Percentiles rank a stretch among this genome's conserved stretches.
phyloP scores from a whole-genome alignment of 306 rosid genomes.

The Senna tora region DNA sequence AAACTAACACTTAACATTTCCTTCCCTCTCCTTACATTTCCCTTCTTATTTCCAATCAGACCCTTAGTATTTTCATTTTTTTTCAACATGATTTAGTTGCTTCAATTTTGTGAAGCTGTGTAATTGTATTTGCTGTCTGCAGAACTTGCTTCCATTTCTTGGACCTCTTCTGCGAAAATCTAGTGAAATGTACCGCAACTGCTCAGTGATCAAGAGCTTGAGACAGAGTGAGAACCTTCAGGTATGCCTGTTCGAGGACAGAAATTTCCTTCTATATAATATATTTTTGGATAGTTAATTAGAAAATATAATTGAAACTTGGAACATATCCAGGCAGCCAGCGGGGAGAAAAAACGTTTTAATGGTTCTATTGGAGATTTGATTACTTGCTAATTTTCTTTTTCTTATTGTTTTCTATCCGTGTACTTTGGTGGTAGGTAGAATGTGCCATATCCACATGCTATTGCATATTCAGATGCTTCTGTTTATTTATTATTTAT shows the following conservation, averaged over 20 bases:
- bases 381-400: not conserved
- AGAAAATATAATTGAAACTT: conserved; percentile 8
- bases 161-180: conserved; percentile 95
- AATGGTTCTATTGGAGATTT: conserved; percentile 10
- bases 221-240: conserved; percentile 92
- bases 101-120: conserved; percentile 34
- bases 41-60: no score
- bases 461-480: conserved; percentile 3
- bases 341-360: not conserved
- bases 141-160: conserved; percentile 91
- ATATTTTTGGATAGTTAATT: conserved; percentile 7
- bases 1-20: no score
- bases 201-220: conserved; percentile 86
- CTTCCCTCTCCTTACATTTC: no score
- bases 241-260: conserved; percentile 55
- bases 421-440: not conserved
- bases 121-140: conserved; percentile 45
- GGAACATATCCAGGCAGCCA: conserved; percentile 2
- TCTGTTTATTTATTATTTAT: conserved; percentile 23
- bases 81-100: conserved; percentile 5
- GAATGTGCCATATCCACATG: conserved; percentile 8
- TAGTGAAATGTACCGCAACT: conserved; percentile 85
- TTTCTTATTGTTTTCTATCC: conserved; percentile 18
- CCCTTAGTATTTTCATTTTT: not conserved
- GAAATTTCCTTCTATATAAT: conserved; percentile 14